Percentiles rank a stretch among this genome's conserved stretches.
phyloP scores from a whole-genome alignment of 1,284 basidiomycete species.

The Somion occarium region DNA sequence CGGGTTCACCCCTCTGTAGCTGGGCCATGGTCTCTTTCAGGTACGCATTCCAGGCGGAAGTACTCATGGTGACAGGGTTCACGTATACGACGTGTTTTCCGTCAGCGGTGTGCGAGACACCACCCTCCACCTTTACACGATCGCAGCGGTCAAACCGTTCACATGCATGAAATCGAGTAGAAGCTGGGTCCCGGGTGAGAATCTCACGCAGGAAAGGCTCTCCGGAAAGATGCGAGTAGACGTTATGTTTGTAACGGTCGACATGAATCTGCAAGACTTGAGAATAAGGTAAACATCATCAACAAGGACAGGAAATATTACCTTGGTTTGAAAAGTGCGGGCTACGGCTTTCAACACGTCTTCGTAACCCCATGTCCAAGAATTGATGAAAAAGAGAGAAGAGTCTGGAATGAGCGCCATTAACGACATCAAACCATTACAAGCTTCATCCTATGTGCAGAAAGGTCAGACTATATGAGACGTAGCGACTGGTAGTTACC shows the following conservation, averaged over 20 bases:
- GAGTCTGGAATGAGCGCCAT: constrained; percentile 63
- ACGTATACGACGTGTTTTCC: constrained; percentile 68
- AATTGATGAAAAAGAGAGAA: constrained; percentile 83
- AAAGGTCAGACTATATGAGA: not conserved
- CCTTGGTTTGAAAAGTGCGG: constrained; percentile 56
- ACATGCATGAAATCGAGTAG: constrained; percentile 87
- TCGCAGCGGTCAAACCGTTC: constrained; percentile 77
- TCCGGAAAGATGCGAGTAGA: constrained; percentile 54
- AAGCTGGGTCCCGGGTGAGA: constrained; percentile 53
- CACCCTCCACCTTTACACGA: constrained; percentile 44
- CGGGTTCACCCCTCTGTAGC: constrained; percentile 39
- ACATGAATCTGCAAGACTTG: constrained; percentile 65
- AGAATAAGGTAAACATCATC: not conserved
- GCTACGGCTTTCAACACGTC: constrained; percentile 77
- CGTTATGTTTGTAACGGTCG: constrained; percentile 78
- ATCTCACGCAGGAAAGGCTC: constrained; percentile 63
- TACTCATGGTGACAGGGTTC: constrained; percentile 68
- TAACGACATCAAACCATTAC: constrained; percentile 60
- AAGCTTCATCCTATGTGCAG: constrained; percentile 53
- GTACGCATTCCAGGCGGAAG: constrained; percentile 59
- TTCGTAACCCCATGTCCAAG: constrained; percentile 94
- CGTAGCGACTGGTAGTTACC: constrained; percentile 34
- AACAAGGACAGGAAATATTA: constrained; percentile 21
- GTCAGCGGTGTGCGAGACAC: constrained; percentile 23
- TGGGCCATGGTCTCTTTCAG: constrained; percentile 38